Base-by-base conservation (phyloP, 2,329 filamentous ascomycete genomes). In the Paecilomyces sp. region DNA sequence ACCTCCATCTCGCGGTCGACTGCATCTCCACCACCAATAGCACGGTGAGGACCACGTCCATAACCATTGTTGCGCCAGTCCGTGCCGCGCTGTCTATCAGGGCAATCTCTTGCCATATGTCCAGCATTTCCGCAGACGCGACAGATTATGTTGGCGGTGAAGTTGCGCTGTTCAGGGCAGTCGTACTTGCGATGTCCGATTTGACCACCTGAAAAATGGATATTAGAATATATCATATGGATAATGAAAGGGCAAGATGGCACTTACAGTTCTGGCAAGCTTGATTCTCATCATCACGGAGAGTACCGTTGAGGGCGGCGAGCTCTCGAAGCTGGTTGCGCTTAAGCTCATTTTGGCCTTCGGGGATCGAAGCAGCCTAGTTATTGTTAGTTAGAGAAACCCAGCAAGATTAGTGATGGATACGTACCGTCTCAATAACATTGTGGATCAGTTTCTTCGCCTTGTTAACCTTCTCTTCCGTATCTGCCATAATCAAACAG, bases 161-260 rank as follows among this genome's bases (percentile, higher is more conserved):
- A 97, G 79, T 99, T 99, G 74, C 92, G 91, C 76, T 94, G 91
- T 79, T 99, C 91, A 13, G 94, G 94, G 69, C 94, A 99, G 74
- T 99, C 94, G 75, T 97, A 97, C 79, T 99, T 99, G 78, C 94
- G 89, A 77, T 99, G 94, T 62, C 94, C 94, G 65, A 99, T 99
- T 83, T 97, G 92, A 68, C 94, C 94, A 77, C 91, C 82, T 83
- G 54, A 50, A 33, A 7, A 54, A 61, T 47, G 18, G 9, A 36
- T 13, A 50, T 74, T 65, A 71, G 61, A 54, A 65, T 57, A 22
- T 9, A 54, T 33, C 52, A 36, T 12, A 9, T 22, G 28, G 57
- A 11, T 6, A 22, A 31, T 33, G 13, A 33, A n/a, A 34, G 25
- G 41, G 31, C n/a, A 57, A 47, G 7, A 51, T 50, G 36, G 24